phyloP scores from a whole-genome alignment of 2,329 filamentous ascomycete genomes.

The Myriangium duriaei region DNA sequence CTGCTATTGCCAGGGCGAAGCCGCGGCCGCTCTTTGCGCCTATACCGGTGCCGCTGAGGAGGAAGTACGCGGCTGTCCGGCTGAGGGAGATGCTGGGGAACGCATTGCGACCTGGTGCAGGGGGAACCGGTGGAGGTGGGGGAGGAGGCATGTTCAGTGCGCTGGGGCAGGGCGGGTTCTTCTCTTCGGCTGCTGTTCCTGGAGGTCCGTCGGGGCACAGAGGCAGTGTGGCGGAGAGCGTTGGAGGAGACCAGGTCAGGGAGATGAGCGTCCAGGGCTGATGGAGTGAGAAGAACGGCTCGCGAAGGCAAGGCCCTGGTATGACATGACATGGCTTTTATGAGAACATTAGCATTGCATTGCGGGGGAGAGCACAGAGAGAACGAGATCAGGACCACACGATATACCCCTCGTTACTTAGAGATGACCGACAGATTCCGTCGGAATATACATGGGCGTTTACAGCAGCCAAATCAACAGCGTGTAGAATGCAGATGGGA shows the following conservation, averaged over 20 bases:
- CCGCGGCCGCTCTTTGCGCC: slow-evolving; percentile 67
- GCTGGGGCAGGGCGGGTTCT: not conserved
- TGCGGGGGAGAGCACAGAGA: no score
- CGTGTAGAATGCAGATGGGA: no score
- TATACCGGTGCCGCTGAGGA: slow-evolving; percentile 35
- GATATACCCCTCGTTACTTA: no score
- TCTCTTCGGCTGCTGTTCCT: not conserved
- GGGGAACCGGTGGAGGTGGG: slow-evolving; percentile 9
- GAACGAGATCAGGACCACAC: no score
- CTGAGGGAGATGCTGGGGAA: slow-evolving; percentile 52
- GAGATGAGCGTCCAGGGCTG: slow-evolving; percentile 4
- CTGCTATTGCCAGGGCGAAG: slow-evolving; percentile 56
- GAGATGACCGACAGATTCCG: no score
- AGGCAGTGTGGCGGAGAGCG: slow-evolving; percentile 7
- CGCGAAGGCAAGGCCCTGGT: no score
- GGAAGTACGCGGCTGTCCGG: slow-evolving; percentile 49
- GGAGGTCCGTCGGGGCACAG: slow-evolving; percentile 2
- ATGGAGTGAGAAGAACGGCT: not conserved
- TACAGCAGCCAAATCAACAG: no score
- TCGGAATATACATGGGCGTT: no score
- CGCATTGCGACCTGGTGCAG: slow-evolving; percentile 29
- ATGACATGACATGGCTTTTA: no score
- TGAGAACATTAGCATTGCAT: no score
- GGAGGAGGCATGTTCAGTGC: slow-evolving; percentile 14
- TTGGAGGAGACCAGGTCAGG: not conserved